Base-by-base conservation (phyloP, 352 stramenopile genomes). In the Pythium folliculosum region DNA sequence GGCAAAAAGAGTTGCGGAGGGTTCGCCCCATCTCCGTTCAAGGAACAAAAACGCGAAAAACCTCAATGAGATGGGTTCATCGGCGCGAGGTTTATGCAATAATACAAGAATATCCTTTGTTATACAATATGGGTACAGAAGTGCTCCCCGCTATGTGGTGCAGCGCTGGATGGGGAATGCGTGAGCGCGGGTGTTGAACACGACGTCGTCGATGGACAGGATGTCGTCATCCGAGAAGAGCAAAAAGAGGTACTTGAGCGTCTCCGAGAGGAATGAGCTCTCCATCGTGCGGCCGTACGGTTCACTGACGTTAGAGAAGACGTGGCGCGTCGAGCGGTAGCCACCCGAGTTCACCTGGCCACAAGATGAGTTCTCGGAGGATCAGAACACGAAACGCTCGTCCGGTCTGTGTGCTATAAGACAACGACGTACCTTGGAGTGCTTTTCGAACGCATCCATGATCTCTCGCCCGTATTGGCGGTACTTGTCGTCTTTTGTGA, bases 201-300 rank as follows among this genome's bases (percentile, higher is more conserved):
- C 86, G 48, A 89, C 82, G 16, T 84, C 69, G 60, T 96, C 73
- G 27, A 97, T 74, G 7, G 77, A 63, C 16, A 96, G 50, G 37
- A 93, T 47, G 30, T 87, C 71, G 38, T 88, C 81, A 38, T 91
- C 82, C 27, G 76, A 87, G 69, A 97, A 97, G 30, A 97, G 78
- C 65, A 97, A 63, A 60, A 92, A 97, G 14, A 98, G 77, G 66
- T 97, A 98, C 73, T 98, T 98, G 69, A 97, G 77, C 43, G 92
- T 98, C 78, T 98, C 90, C n/a, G 83, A 88, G 47, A 97, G 51
- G 70, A 97, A 97, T 55, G 92, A 97, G 27, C 84, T 97, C 45
- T 95, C 85, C 87, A 97, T 96, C 0, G 76, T 71, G 6, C 51
- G 59, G 1, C 68, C 59, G n/a, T 77, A 73, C 13, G 70, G 75